Base-by-base conservation (phyloP, 257 asterid genomes). In the Fraxinus anomala region DNA sequence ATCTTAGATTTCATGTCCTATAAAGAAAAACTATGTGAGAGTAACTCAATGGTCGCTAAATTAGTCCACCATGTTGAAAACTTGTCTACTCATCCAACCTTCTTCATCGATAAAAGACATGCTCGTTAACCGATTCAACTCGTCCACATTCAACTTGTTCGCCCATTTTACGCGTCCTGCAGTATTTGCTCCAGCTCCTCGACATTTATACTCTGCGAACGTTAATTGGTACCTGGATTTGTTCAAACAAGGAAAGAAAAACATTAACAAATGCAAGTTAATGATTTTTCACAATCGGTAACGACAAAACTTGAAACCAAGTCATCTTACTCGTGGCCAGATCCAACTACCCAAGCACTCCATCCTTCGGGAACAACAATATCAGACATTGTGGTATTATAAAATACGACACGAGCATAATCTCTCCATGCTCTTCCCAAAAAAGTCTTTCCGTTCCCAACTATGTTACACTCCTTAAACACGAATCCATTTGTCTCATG, bases 351-450 rank as follows among this genome's bases (percentile, higher is more conserved):
- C 93, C 96, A 90, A 40, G 89, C 34, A 44, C 59, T 74, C 97
- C 97, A 92, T 54, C 97, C 98, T 19, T 75, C 51, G n/a, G 96
- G 89, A 33, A 87, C 89, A 70, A 92, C 47, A 14, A 89, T 37
- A 33, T 80, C 44, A 0, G 88, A 69, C 91, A 93, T 85, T 0
- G 74, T 10, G 0, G 94, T 74, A 66, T 79, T 73, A 80, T 78
- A 85, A 68, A 87, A 94, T 4, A 94, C 1, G 61, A 94, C 98
- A 51, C 97, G 80, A 0, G 98, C 94, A 78, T 86, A 86, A 1
- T 26, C 39, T 73, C 96, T 86, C 98, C 98, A 94, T 3, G 98
- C 89, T 73, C 94, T 82, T 61, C 91, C 94, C 68, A 90, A 76
- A 44, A 37, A 85, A 0, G 89, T 44, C 61, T 70, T 54, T 12